Evolutionary conservation across 495 filamentous ascomycete species (phyloP), one percentile per base, ranked within the genome.

Genomic region (Margaritispora aquatica): DNA sequence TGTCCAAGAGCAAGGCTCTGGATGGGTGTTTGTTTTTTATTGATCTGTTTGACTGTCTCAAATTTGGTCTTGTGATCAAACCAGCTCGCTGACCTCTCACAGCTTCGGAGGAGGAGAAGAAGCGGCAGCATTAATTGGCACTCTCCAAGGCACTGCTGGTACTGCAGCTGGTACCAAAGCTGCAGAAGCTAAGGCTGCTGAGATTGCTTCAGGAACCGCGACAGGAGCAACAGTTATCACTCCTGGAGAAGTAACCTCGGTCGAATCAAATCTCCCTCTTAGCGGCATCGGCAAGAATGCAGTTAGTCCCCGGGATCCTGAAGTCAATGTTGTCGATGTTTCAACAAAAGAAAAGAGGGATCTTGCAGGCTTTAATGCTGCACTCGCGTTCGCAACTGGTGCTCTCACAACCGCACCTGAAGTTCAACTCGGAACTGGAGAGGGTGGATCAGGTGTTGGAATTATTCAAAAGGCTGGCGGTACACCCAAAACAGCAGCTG

Each of bases 381-480:
- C 76, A 1, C 73, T 79, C 22, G 71, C 65, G 17, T 79, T 63
- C 62, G 73, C 76, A 52, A 71, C 77, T 63, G 74, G 65, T 1
- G 76, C 73, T 41, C 58, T 79, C 63, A 71, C 63, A 31, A 77
- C 75, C 67, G 74, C 73, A 8, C 75, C 75, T 31, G 63, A 68
- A n/a, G 66, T 79, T 53, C 65, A 79, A 67, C 71, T 79, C 17
- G 76, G 76, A 19, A 79, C 76, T 41, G 76, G 76, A 38, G 44
- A 47, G 44, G 5, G 13, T 34, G 29, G 29, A 34, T 34, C 29
- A 34, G 29, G 29, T 13, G 29, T 34, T 34, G 29, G 76, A 34
- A 79, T 77, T 60, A 77, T 74, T 48, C 71, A 77, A 23, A 74
- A 79, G 20, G 46, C 53, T 47, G 36, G 34, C n/a, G n/a, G n/a